Evolutionary conservation across 202 grass and related monocot genomes (phyloP).

Genomic region (Brachypodium distachyon): DNA sequence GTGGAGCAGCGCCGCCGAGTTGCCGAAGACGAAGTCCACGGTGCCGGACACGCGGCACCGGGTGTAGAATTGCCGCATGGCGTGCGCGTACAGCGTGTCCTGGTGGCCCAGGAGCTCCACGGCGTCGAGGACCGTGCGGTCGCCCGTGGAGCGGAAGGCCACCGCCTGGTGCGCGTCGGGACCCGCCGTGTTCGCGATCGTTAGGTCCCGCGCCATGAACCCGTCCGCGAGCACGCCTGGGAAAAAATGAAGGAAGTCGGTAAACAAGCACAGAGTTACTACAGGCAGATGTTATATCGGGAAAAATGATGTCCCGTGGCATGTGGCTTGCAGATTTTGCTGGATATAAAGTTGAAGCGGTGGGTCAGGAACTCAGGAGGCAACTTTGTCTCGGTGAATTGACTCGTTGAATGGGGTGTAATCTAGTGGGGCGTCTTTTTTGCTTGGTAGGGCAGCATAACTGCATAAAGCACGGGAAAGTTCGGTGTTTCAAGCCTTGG

Average conservation of each 20-base stretch:
- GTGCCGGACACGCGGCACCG: constrained; percentile 85
- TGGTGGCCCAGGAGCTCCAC: constrained; percentile 85
- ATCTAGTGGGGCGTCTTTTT: background rate
- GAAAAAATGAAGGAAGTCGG: too few species aligned
- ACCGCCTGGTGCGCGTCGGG: constrained; percentile 94
- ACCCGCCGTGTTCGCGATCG: constrained; percentile 83
- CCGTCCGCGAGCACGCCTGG: constrained; percentile 62
- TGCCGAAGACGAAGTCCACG: constrained; percentile 96
- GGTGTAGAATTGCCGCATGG: constrained; percentile 76
- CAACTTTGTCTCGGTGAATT: background rate
- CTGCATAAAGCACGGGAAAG: constrained; percentile 25
- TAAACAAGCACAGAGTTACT: background rate
- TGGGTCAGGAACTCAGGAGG: background rate
- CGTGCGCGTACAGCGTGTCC: constrained; percentile 87
- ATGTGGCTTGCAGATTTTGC: background rate
- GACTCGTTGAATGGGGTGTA: background rate
- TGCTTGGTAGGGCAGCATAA: background rate
- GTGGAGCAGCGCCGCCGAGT: constrained; percentile 62
- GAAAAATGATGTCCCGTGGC: background rate
- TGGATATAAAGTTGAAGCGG: background rate
- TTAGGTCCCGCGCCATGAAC: constrained; percentile 90
- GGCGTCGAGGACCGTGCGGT: constrained; percentile 67
- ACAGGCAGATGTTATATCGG: background rate
- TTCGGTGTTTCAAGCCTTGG: background rate
- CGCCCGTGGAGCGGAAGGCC: constrained; percentile 73